A percentile compares a stretch with the other conserved stretches of the same genome.
Evolutionary conservation across 768 basidiomycete genomes (phyloP).

Genomic region (Mycena metata): DNA sequence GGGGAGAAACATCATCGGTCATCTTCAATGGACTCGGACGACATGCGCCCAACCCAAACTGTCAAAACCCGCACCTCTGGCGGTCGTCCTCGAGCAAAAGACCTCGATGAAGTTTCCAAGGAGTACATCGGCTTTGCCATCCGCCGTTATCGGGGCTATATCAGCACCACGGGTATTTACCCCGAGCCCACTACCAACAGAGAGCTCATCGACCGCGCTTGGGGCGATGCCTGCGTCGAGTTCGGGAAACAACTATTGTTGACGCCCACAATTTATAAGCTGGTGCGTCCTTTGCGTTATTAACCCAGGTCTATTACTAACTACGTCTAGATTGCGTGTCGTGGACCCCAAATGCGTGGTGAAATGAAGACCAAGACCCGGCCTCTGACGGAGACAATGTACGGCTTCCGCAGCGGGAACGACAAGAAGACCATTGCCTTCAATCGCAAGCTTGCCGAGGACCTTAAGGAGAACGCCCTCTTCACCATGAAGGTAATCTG

Average conservation of each 20-base stretch:
- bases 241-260: neutral
- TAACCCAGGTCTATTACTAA: neutral
- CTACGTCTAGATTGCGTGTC: constrained; percentile 32
- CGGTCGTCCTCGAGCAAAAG: constrained; percentile 34
- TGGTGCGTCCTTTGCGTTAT: constrained; percentile 26
- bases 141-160: constrained; percentile 4
- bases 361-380: constrained; percentile 40
- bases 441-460: neutral
- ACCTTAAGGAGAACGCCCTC: neutral
- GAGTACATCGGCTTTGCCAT: constrained; percentile 28
- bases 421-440: constrained; percentile 29
- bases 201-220: neutral
- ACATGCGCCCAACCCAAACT: neutral
- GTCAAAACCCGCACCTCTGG: neutral
- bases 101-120: constrained; percentile 28
- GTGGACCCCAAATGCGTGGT: constrained; percentile 37
- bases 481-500: neutral
- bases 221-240: constrained; percentile 18
- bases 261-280: constrained; percentile 19
- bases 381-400: constrained; percentile 34
- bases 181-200: constrained; percentile 19
- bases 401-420: constrained; percentile 32
- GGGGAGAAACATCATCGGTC: neutral
- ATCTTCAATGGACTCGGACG: neutral
- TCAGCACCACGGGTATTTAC: constrained; percentile 16